A percentile compares a stretch with the other conserved stretches of the same genome.
Conservation (phyloP, 2,329 filamentous ascomycete genomes). For the Volutella citrinella region DNA sequence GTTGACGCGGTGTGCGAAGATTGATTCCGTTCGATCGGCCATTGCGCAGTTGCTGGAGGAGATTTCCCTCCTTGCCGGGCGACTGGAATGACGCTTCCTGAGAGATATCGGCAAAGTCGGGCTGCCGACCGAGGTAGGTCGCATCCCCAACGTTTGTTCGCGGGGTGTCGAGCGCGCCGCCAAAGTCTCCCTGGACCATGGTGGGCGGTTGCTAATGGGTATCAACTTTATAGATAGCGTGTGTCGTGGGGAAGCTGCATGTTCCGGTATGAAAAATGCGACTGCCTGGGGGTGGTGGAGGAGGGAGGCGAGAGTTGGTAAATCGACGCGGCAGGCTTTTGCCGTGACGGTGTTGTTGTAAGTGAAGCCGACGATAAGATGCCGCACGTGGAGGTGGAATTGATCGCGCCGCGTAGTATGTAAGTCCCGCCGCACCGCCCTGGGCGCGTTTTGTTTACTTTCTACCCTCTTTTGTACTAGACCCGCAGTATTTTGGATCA, state of each 20-base stretch:
- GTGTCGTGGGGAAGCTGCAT: slow-evolving; percentile 17
- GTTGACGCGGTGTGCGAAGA: slow-evolving; percentile 69
- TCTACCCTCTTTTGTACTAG: slow-evolving; percentile 33
- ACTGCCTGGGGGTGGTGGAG: too few species aligned
- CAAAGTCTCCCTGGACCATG: slow-evolving; percentile 65
- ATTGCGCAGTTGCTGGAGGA: slow-evolving; percentile 73
- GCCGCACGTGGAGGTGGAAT: slow-evolving; percentile 14
- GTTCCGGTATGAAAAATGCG: slow-evolving; percentile 13
- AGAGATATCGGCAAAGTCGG: slow-evolving; percentile 75
- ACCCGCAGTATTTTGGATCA: slow-evolving; percentile 16
- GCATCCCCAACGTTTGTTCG: slow-evolving; percentile 81
- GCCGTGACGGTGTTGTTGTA: slow-evolving; percentile 20
- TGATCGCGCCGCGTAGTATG: slow-evolving; percentile 16
- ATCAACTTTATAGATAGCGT: slow-evolving; percentile 18
- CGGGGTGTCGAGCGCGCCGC: slow-evolving; percentile 74
- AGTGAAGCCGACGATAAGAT: slow-evolving; percentile 17
- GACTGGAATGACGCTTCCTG: slow-evolving; percentile 85
- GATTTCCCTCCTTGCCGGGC: slow-evolving; percentile 65
- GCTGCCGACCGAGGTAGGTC: slow-evolving; percentile 69
- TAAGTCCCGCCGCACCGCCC: slow-evolving; percentile 10
- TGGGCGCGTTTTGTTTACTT: slow-evolving; percentile 43
- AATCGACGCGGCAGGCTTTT: too few species aligned
- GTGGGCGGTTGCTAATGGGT: slow-evolving; percentile 15
- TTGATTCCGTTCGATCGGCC: slow-evolving; percentile 54
- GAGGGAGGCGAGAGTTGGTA: too few species aligned